Conservation (phyloP, 805 yeast genomes). For the Candida nanaspora region DNA sequence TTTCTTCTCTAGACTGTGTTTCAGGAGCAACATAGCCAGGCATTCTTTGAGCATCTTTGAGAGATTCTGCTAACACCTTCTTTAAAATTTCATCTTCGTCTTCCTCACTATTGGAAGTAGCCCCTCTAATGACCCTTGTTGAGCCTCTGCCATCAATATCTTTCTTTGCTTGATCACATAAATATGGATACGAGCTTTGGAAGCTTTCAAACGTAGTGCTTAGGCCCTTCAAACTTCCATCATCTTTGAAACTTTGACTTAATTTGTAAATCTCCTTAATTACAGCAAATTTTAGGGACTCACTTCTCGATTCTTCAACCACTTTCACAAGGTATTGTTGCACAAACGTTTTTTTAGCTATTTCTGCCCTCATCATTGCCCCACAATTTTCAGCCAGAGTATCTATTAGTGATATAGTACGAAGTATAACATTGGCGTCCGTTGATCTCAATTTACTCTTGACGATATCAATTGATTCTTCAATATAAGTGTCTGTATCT, state of each 20-base stretch:
- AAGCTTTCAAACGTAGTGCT: constrained; percentile 51
- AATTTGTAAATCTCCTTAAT: constrained; percentile 66
- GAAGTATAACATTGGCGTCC: constrained; percentile 61
- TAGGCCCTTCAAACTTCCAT: constrained; percentile 72
- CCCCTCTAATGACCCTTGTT: neutral
- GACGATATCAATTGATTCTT: constrained; percentile 38
- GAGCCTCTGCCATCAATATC: constrained; percentile 19
- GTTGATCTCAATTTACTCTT: constrained; percentile 39
- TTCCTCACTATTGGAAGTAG: constrained; percentile 1
- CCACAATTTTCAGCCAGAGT: constrained; percentile 77
- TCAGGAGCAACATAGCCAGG: constrained; percentile 1
- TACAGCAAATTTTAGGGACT: constrained; percentile 56
- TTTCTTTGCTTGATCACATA: constrained; percentile 22
- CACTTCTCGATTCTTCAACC: constrained; percentile 42
- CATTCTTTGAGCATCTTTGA: constrained; percentile 46
- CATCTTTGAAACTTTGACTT: constrained; percentile 54
- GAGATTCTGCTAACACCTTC: constrained; percentile 66
- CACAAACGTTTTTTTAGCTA: constrained; percentile 52
- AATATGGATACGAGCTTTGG: constrained; percentile 31
- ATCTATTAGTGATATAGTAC: constrained; percentile 46
- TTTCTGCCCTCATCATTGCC: constrained; percentile 53
- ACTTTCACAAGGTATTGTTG: constrained; percentile 36
- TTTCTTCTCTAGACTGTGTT: too few species aligned
- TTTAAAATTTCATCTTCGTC: constrained; percentile 76
- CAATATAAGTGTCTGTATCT: constrained; percentile 52